Base-by-base conservation (phyloP, 78 protist species). In the Dictyostelium intermedium region DNA sequence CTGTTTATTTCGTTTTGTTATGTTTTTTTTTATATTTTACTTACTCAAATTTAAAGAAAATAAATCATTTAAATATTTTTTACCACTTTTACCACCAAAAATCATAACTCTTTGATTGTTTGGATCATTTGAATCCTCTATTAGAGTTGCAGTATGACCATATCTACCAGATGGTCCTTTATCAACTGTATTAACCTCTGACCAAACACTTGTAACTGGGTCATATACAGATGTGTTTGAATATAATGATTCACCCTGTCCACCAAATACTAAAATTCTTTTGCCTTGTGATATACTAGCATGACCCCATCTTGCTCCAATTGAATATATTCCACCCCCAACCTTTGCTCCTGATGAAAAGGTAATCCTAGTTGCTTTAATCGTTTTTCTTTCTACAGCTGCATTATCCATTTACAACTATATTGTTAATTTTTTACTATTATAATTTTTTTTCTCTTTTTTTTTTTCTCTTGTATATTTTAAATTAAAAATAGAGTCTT, bases 261-360 rank as follows among this genome's bases (percentile, higher is more conserved):
- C 94, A 34, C 87, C 86, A 80, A 89, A 89, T 47, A 89, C 32
- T 43, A 34, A 89, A 45, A 89, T 41, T 50, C 82, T 78, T 45
- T 80, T 78, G 11, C 94, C 94, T 66, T n/a, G 34, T 32, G 87
- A 50, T 13, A 80, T 56, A 69, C 73, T 45, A 3, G 94, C 45
- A n/a, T 89, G 94, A 23, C 84, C 94, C 94, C 94, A 89, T 89
- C 94, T 78, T 43, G 94, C 94, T 2, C 82, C 94, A 20, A 89
- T 69, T 34, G 85, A 18, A 70, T 60, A 89, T 2, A 34, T 2
- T n/a, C 94, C 94, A 6, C 94, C 94, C 1, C 94, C 94, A 6
- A 80, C 30, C 39, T 80, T 89, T 41, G 82, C 61, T 9, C 94
- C 94, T 27, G 74, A 7, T 35, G 94, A 78, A 70, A 89, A 89